phyloP scores from a whole-genome alignment of 129 eudicot genomes.

The Helianthus tuberosus region DNA sequence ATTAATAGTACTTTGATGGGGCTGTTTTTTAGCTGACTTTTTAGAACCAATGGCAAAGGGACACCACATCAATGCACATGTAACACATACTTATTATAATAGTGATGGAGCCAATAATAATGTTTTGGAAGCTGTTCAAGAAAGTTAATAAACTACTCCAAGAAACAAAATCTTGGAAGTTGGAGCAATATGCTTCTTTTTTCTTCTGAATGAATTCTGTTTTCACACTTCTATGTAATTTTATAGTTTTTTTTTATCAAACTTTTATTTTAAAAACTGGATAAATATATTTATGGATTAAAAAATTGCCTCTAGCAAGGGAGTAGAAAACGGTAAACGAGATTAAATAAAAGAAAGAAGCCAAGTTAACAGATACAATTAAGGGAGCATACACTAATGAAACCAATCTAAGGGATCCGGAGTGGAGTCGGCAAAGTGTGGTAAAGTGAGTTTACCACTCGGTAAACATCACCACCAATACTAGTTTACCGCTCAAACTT shows the following conservation, averaged over 20 bases:
- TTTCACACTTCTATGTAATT: slow-evolving; percentile 25
- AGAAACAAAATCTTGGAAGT: slow-evolving; percentile 24
- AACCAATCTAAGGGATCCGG: no score
- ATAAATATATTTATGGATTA: no score
- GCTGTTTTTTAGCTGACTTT: slow-evolving; percentile 23
- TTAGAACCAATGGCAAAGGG: slow-evolving; percentile 16
- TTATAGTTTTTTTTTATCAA: neutral
- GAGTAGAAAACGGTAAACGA: no score
- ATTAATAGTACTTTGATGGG: neutral
- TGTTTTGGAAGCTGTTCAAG: slow-evolving; percentile 1
- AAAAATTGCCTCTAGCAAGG: no score
- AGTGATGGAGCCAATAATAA: slow-evolving; percentile 20
- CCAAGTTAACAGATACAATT: no score
- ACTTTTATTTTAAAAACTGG: neutral
- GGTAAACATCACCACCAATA: no score
- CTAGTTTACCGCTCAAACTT: no score
- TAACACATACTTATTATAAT: slow-evolving; percentile 23
- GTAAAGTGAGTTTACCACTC: no score
- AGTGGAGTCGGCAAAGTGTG: no score
- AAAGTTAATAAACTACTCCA: slow-evolving; percentile 11
- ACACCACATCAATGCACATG: slow-evolving; percentile 38
- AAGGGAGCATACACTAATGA: no score
- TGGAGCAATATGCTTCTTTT: slow-evolving; percentile 31
- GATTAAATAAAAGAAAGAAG: no score
- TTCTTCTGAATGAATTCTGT: slow-evolving; percentile 25